A percentile compares a stretch with the other conserved stretches of the same genome.
Evolutionary conservation across 331 rosid genomes (phyloP).

Genomic region (Quercus tomentella): DNA sequence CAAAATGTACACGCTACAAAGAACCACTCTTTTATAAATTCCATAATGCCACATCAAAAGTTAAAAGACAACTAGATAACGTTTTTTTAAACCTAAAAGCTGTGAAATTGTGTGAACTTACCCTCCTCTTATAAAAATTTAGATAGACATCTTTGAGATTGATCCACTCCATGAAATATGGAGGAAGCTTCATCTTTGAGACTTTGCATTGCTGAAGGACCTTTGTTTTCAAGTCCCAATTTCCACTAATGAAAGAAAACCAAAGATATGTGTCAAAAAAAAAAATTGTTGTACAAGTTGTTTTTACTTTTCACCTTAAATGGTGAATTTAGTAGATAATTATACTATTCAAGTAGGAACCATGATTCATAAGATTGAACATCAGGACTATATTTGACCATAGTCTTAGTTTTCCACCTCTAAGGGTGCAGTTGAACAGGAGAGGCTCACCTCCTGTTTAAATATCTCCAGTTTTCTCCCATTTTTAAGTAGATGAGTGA

Average conservation of each 20-base stretch:
- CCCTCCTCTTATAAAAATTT: conserved; percentile 77
- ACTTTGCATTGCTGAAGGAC: conserved; percentile 90
- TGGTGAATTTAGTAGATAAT: background rate
- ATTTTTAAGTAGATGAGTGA: too few relatives aligned
- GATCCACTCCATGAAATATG: conserved; percentile 87
- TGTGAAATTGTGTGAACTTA: conserved; percentile 24
- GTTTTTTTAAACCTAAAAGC: background rate
- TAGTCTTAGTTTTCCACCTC: background rate
- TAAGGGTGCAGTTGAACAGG: background rate
- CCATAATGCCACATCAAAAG: background rate
- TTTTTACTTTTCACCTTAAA: background rate
- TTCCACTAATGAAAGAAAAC: conserved; percentile 58
- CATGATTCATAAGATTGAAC: background rate
- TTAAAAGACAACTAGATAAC: background rate
- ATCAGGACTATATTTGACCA: background rate
- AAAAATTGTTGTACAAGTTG: background rate
- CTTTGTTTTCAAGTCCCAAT: conserved; percentile 97
- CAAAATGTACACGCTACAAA: background rate
- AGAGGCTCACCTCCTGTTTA: too few relatives aligned
- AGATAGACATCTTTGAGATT: conserved; percentile 88
- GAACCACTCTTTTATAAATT: background rate
- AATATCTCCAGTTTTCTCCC: too few relatives aligned
- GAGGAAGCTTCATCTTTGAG: conserved; percentile 69
- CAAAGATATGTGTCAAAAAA: conserved; percentile 10
- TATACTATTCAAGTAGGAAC: background rate